Percentiles rank a stretch among this genome's conserved stretches.
Evolutionary conservation across 371 early-diverging fungal genomes (phyloP).

Genomic region (Apophysomyces ossiformis): DNA sequence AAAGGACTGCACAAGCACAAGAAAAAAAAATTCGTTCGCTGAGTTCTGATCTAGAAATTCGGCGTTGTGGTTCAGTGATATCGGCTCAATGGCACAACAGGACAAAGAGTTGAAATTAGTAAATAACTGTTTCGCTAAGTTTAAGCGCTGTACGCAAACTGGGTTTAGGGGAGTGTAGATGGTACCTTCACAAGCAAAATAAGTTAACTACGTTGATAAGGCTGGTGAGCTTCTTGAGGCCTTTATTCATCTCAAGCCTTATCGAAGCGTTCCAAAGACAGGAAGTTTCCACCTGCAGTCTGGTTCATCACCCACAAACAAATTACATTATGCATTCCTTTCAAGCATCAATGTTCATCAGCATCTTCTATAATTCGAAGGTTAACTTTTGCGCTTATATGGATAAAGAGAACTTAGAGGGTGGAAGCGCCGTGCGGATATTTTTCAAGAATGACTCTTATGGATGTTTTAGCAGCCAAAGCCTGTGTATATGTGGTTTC

Average conservation of each 20-base stretch:
- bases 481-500: slow-evolving; percentile 10
- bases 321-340: neutral
- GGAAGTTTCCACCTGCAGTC: neutral
- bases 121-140: too few relatives aligned
- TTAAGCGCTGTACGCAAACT: too few relatives aligned
- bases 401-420: slow-evolving; percentile 11
- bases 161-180: neutral
- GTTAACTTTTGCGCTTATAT: slow-evolving; percentile 14
- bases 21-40: too few relatives aligned
- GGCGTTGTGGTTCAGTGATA: too few relatives aligned
- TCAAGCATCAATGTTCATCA: neutral
- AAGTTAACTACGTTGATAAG: neutral
- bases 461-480: slow-evolving; percentile 14
- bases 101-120: too few relatives aligned
- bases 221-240: neutral
- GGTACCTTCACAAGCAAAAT: slow-evolving; percentile 2
- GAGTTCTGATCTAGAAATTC: too few relatives aligned
- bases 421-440: slow-evolving; percentile 9
- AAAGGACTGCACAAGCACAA: neutral
- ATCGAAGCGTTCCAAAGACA: neutral
- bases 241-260: neutral
- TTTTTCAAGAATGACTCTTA: slow-evolving; percentile 2
- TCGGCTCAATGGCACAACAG: too few relatives aligned
- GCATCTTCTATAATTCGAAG: neutral
- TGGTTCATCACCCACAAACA: neutral